Evolutionary conservation across 2,329 filamentous ascomycete genomes (phyloP).

Genomic region (Pezicula radicicola): DNA sequence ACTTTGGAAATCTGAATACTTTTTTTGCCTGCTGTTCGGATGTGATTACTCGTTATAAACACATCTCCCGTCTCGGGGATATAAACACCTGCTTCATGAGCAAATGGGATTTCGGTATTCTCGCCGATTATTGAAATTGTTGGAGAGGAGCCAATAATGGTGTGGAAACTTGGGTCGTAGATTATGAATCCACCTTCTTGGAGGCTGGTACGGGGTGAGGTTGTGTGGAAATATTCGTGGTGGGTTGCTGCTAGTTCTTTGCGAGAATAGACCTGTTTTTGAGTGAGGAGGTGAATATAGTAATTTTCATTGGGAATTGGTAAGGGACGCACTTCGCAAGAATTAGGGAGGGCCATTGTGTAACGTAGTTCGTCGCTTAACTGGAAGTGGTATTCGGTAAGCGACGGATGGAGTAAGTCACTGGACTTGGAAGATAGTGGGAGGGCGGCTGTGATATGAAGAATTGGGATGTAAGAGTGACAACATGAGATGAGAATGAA

Average conservation of each 20-base stretch:
- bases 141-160: conserved; percentile 45
- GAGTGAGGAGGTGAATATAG: too few relatives aligned
- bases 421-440: too few relatives aligned
- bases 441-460: too few relatives aligned
- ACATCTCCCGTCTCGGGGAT: conserved; percentile 10
- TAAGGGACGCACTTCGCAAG: too few relatives aligned
- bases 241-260: not conserved
- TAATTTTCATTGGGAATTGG: too few relatives aligned
- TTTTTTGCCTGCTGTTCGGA: conserved; percentile 1
- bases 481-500: too few relatives aligned
- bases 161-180: conserved; percentile 48
- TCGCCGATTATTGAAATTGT: conserved; percentile 40
- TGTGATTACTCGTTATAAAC: conserved; percentile 16
- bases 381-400: too few relatives aligned
- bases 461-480: too few relatives aligned
- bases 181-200: conserved; percentile 19
- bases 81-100: conserved; percentile 54
- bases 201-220: not conserved
- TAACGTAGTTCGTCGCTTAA: too few relatives aligned
- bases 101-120: conserved; percentile 29
- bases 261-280: not conserved
- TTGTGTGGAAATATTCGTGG: not conserved
- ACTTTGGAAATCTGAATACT: conserved; percentile 14
- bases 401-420: too few relatives aligned
- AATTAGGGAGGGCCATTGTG: too few relatives aligned